phyloP scores from a whole-genome alignment of 371 early-diverging fungal species.

The Umbelopsis sp. region DNA sequence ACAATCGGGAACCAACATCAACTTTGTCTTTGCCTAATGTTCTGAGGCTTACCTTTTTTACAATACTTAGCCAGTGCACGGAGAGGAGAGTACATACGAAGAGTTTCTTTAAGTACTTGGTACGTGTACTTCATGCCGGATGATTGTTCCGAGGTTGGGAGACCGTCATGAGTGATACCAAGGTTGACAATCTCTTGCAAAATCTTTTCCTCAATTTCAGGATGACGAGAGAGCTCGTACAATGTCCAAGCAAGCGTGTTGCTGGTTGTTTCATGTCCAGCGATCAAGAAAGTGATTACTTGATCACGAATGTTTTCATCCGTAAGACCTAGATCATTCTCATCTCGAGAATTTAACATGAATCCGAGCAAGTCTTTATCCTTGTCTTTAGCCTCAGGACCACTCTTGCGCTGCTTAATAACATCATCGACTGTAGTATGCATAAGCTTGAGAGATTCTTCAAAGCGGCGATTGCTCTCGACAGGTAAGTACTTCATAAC shows the following conservation, averaged over 20 bases:
- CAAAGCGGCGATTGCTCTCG: conserved; percentile 22
- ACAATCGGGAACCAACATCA: neutral
- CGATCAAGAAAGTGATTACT: conserved; percentile 42
- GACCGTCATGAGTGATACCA: conserved; percentile 29
- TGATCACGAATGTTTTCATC: conserved; percentile 48
- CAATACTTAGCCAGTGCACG: conserved; percentile 30
- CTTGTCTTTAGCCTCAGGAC: conserved; percentile 8
- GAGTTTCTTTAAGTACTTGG: conserved; percentile 44
- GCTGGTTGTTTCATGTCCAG: conserved; percentile 50
- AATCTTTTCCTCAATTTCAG: conserved; percentile 33
- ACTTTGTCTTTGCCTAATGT: too few relatives aligned
- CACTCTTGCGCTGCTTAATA: conserved; percentile 20
- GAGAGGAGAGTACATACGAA: conserved; percentile 45
- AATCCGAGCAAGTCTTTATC: conserved; percentile 44
- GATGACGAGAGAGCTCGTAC: conserved; percentile 31
- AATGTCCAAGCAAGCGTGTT: conserved; percentile 44
- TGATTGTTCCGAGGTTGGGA: conserved; percentile 33
- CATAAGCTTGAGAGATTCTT: conserved; percentile 27
- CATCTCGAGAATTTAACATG: conserved; percentile 44
- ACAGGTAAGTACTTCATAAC: conserved; percentile 36
- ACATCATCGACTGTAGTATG: conserved; percentile 30
- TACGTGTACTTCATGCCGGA: conserved; percentile 27
- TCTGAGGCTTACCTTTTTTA: conserved; percentile 24
- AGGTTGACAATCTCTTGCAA: conserved; percentile 43
- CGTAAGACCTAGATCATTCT: conserved; percentile 26